Conservation (phyloP, 805 yeast genomes). For the Candida ovalis region DNA sequence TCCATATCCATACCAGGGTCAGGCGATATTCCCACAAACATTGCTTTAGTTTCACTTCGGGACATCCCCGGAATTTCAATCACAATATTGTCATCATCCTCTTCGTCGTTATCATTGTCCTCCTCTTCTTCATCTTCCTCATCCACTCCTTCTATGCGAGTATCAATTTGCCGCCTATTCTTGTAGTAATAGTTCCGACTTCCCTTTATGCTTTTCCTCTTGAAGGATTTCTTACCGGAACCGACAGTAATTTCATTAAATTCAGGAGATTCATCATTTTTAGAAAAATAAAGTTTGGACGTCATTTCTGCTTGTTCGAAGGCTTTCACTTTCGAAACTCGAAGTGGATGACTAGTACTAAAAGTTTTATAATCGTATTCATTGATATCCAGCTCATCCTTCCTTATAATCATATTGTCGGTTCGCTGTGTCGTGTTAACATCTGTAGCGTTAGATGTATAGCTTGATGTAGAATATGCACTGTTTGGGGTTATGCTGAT, state of each 20-base stretch:
- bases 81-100: slow-evolving; percentile 9
- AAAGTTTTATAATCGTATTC: slow-evolving; percentile 35
- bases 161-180: neutral
- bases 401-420: slow-evolving; percentile 23
- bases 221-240: neutral
- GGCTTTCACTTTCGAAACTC: slow-evolving; percentile 33
- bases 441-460: slow-evolving; percentile 17
- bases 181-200: neutral
- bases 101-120: slow-evolving; percentile 4
- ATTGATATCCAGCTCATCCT: slow-evolving; percentile 23
- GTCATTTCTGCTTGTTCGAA: slow-evolving; percentile 36
- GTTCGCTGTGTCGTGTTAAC: slow-evolving; percentile 16
- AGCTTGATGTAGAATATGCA: slow-evolving; percentile 20
- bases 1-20: neutral
- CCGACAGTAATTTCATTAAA: slow-evolving; percentile 6
- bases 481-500: slow-evolving; percentile 21
- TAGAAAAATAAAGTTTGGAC: slow-evolving; percentile 26
- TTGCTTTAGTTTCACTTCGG: neutral
- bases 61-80: slow-evolving; percentile 2
- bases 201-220: neutral
- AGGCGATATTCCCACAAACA: neutral
- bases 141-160: too few species aligned
- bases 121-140: neutral
- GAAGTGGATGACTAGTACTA: slow-evolving; percentile 30
- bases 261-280: slow-evolving; percentile 18